Conservation (phyloP, 176 grass and related monocot genomes). For the Eragrostis nindensis region DNA sequence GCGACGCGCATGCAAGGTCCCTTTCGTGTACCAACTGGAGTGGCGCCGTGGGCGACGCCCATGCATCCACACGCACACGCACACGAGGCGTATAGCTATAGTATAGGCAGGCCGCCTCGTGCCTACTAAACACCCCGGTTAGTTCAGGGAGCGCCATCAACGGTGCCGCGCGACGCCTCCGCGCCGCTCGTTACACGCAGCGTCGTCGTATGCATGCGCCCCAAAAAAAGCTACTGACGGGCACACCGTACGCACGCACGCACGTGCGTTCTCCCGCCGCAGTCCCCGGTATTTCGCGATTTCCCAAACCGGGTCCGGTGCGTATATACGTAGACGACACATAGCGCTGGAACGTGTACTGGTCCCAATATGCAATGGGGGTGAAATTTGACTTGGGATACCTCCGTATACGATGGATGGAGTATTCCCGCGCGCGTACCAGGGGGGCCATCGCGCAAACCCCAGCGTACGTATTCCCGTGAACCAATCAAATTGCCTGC, state of each 20-base stretch:
- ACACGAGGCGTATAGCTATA: not conserved
- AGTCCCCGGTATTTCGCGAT: too few relatives aligned
- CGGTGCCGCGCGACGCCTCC: not conserved
- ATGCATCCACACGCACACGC: not conserved
- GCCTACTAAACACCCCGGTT: constrained; percentile 13
- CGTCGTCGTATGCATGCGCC: too few relatives aligned
- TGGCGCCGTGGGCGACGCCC: not conserved
- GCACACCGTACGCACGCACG: too few relatives aligned
- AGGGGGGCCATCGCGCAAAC: constrained; percentile 8
- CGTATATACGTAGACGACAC: too few relatives aligned
- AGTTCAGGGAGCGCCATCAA: constrained; percentile 44
- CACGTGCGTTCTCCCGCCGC: too few relatives aligned
- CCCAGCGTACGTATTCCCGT: constrained; percentile 13
- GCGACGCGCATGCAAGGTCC: not conserved
- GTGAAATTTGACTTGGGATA: not conserved
- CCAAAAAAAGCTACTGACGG: too few relatives aligned
- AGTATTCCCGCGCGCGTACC: not conserved
- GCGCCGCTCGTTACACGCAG: not conserved
- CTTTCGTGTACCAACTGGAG: constrained; percentile 17
- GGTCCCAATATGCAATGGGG: not conserved
- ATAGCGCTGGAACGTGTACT: too few relatives aligned
- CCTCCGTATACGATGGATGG: not conserved
- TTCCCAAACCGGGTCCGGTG: too few relatives aligned
- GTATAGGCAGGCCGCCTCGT: too few relatives aligned
- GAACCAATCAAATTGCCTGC: constrained; percentile 33